Evolutionary conservation across 1,139 yeast species (phyloP).

Genomic region (Lizanozyma gosingica): DNA sequence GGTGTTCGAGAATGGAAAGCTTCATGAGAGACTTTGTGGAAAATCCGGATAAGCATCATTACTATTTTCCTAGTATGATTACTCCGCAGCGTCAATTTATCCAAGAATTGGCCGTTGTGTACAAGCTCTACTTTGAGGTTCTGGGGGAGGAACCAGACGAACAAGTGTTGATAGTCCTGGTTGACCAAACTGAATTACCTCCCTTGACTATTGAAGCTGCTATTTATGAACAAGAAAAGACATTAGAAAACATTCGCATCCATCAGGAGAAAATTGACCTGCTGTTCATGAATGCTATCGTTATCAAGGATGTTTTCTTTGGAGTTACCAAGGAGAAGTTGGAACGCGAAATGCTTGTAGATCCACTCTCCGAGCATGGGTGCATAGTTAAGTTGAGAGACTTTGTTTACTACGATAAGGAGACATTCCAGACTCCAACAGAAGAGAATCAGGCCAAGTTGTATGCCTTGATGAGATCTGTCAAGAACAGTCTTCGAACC

Average conservation of each 20-base stretch:
- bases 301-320: slow-evolving; percentile 43
- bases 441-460: slow-evolving; percentile 22
- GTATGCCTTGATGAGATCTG: slow-evolving; percentile 20
- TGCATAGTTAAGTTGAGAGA: slow-evolving; percentile 38
- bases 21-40: slow-evolving; percentile 42
- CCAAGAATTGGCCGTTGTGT: slow-evolving; percentile 57
- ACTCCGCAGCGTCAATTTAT: slow-evolving; percentile 61
- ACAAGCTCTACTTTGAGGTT: slow-evolving; percentile 55
- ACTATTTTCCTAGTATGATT: slow-evolving; percentile 69
- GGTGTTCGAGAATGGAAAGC: slow-evolving; percentile 60
- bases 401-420: slow-evolving; percentile 30
- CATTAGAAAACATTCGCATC: slow-evolving; percentile 11
- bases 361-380: slow-evolving; percentile 15
- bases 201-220: slow-evolving; percentile 19
- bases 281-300: slow-evolving; percentile 36
- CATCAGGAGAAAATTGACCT: background rate
- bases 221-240: slow-evolving; percentile 23
- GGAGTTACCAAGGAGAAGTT: slow-evolving; percentile 44
- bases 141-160: slow-evolving; percentile 79
- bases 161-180: slow-evolving; percentile 52
- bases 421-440: slow-evolving; percentile 3
- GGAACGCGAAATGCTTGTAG: slow-evolving; percentile 22
- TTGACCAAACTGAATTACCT: slow-evolving; percentile 26
- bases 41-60: slow-evolving; percentile 17
- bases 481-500: slow-evolving; percentile 24